Percentiles rank a stretch among this genome's conserved stretches.
These are phyloP conservation scores for Eremothecium coryli DNA, from an alignment of 1,139 yeast species.

Conservation along the genomic window DNA sequence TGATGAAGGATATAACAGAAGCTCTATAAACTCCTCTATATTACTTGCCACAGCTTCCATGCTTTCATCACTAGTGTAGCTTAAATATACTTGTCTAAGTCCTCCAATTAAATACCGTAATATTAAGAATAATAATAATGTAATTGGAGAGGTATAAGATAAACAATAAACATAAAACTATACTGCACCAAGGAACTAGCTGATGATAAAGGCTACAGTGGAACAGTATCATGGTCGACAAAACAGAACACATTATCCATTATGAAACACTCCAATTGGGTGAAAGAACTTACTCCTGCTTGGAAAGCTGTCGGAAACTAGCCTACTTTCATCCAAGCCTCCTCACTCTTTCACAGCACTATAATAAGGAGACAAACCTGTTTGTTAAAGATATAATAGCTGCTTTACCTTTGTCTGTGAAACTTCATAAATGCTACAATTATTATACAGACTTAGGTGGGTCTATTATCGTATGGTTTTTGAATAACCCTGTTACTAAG, in stretches of 20 bases:
- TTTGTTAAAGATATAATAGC: slow-evolving; percentile 1
- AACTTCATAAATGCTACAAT: slow-evolving; percentile 1
- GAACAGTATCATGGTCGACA: slow-evolving; percentile 1
- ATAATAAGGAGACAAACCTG: neutral
- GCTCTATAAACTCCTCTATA: too few relatives aligned
- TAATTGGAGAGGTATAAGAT: too few relatives aligned
- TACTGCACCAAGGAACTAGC: too few relatives aligned
- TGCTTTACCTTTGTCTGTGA: neutral
- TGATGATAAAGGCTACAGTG: too few relatives aligned
- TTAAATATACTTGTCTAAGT: too few relatives aligned
- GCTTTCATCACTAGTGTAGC: too few relatives aligned
- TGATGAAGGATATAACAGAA: too few relatives aligned
- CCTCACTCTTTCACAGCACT: slow-evolving; percentile 1
- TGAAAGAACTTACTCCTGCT: neutral
- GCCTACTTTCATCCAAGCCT: slow-evolving; percentile 3
- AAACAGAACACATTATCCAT: slow-evolving; percentile 3
- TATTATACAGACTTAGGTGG: neutral
- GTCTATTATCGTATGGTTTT: neutral
- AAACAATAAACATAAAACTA: too few relatives aligned
- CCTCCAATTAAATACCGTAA: too few relatives aligned
- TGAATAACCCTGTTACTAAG: slow-evolving; percentile 1
- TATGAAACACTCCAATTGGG: neutral
- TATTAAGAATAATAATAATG: too few relatives aligned
- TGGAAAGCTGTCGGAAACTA: neutral
- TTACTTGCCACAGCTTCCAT: too few relatives aligned